These are phyloP conservation scores for Macrophomina tecta DNA, from an alignment of 2,329 filamentous ascomycete species.

Conservation along the genomic window DNA sequence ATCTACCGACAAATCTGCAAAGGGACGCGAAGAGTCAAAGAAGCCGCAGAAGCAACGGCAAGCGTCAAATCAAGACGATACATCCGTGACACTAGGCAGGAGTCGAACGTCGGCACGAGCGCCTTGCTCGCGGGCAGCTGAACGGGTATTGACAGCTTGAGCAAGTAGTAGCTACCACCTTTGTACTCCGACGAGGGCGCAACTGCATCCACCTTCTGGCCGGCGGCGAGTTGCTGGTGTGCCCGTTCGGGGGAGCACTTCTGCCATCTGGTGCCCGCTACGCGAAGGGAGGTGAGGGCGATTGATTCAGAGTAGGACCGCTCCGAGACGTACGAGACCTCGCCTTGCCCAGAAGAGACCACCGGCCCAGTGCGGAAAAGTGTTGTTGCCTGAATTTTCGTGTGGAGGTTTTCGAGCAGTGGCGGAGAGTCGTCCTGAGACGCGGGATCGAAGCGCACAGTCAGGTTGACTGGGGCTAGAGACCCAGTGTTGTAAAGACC, in stretches of 20 bases:
- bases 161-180: not conserved
- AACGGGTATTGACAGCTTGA: not conserved
- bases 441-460: not conserved
- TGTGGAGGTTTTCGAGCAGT: not conserved
- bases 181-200: constrained; percentile 1
- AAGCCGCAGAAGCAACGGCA: not conserved
- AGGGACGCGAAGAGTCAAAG: not conserved
- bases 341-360: not conserved
- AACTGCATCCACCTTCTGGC: not conserved
- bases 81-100: not conserved
- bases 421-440: not conserved
- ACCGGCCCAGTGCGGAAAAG: not conserved
- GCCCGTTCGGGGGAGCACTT: not conserved
- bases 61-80: constrained; percentile 10
- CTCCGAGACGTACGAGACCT: not conserved
- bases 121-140: constrained; percentile 4
- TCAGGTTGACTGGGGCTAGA: not conserved
- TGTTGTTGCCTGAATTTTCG: not conserved
- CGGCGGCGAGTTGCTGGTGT: not conserved
- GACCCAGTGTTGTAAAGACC: not conserved
- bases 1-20: constrained; percentile 15
- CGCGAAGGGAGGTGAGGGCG: not conserved
- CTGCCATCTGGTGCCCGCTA: not conserved
- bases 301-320: not conserved
- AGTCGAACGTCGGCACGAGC: constrained; percentile 1